Conservation (phyloP, 805 yeast genomes). For the Millerago galiae region DNA sequence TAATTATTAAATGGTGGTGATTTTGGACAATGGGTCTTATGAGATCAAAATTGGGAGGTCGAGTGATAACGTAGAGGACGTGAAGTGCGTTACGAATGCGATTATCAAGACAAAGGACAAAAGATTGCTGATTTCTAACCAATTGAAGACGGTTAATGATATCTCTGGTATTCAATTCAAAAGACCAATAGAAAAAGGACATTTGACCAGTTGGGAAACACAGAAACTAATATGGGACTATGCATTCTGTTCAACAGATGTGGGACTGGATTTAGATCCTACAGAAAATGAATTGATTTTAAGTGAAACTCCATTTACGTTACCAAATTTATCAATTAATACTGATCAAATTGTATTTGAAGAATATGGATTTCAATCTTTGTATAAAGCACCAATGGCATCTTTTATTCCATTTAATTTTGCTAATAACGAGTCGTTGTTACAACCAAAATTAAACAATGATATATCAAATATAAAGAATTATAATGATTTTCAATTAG, state of each 20-base stretch:
- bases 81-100: conserved; percentile 60
- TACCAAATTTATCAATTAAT: conserved; percentile 75
- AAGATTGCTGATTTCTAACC: conserved; percentile 65
- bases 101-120: conserved; percentile 73
- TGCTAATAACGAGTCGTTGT: conserved; percentile 20
- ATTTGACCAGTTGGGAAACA: conserved; percentile 83
- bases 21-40: conserved; percentile 89
- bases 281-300: conserved; percentile 57
- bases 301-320: conserved; percentile 75
- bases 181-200: conserved; percentile 87
- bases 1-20: conserved; percentile 25
- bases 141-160: conserved; percentile 56
- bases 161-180: conserved; percentile 66
- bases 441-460: conserved; percentile 20
- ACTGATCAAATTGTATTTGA: conserved; percentile 92
- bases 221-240: conserved; percentile 91
- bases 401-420: conserved; percentile 60
- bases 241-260: conserved; percentile 28
- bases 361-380: conserved; percentile 74
- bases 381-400: conserved; percentile 60
- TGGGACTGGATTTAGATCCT: conserved; percentile 37
- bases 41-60: conserved; percentile 62
- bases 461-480: conserved; percentile 13
- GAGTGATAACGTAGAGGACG: conserved; percentile 23
- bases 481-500: conserved; percentile 60